Evolutionary conservation across 139 green algal species (phyloP), one percentile per base, ranked within the genome.

Genomic region (Tetratostichococcus sp.): DNA sequence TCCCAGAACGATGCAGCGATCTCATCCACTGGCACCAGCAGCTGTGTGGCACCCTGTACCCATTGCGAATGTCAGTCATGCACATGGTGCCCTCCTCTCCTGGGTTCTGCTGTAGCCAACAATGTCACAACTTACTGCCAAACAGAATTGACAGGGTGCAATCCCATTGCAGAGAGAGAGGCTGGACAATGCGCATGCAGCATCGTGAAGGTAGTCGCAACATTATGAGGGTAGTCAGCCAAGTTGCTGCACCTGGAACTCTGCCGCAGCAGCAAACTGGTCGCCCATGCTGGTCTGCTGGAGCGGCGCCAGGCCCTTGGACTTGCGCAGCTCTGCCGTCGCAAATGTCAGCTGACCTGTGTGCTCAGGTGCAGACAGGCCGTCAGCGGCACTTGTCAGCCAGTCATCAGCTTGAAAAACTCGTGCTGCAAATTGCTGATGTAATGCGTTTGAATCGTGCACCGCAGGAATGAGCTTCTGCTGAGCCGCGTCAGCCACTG

Each of bases 321-420:
- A 23, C 30, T 43, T 23, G 25, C 73, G 28, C 32, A 83, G 77
- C 74, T 79, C 73, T 30, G 71, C 65, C 26, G 70, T 78, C 19
- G 80, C 80, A 77, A 72, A 86, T 68, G 73, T 30, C 65, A 80
- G 72, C 75, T 86, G 82, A 25, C 82, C 82, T 86, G 78, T 68
- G 67, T 0, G 25, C 28, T 30, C 35, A 35, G 31, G 4, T 67
- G 58, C 39, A 50, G 8, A 28, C 31, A n/a, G n/a, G n/a, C n/a
- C n/a, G n/a, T n/a, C 32, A 72, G 42, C 2, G 16, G 16, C 5
- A 30, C 30, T 22, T 72, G 16, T 26, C 16, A 32, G n/a, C 42
- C 32, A 42, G 23, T 58, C 31, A 70, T 33, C 31, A 68, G 34
- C 39, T 43, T 69, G 69, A 59, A 3, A 42, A 30, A 6, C 33